These are phyloP conservation scores for Talaromyces sp. DNA, from an alignment of 2,329 filamentous ascomycete genomes.

Conservation along the genomic window DNA sequence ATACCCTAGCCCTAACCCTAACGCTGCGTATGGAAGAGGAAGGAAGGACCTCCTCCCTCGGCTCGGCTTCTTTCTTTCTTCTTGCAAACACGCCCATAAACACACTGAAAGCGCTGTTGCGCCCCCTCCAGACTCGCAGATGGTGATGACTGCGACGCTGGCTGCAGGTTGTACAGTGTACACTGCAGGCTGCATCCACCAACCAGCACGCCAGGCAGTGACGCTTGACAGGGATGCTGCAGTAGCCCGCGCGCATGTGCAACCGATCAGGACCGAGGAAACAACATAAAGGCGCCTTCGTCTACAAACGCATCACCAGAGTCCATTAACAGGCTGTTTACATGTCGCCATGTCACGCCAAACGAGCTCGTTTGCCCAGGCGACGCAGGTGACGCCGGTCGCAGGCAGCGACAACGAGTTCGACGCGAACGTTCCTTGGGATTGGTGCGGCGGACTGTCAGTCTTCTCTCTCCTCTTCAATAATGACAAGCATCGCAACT, in stretches of 20 bases:
- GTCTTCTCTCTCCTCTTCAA: background rate
- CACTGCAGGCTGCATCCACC: too few species aligned
- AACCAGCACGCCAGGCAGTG: background rate
- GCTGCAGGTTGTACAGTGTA: too few species aligned
- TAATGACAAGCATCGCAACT: background rate
- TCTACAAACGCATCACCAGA: background rate
- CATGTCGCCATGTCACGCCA: background rate
- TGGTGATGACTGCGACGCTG: background rate
- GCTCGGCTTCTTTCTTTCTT: background rate
- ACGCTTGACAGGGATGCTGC: background rate
- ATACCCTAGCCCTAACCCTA: background rate
- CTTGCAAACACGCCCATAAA: background rate
- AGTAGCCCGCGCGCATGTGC: background rate
- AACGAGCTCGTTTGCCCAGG: constrained; percentile 9
- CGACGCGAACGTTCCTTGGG: constrained; percentile 7
- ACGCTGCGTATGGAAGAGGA: background rate
- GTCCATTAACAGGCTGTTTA: background rate
- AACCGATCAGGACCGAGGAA: background rate
- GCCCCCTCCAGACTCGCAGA: too few species aligned
- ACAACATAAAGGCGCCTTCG: background rate
- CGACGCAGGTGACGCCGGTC: constrained; percentile 3
- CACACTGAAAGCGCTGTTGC: background rate
- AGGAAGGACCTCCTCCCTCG: background rate
- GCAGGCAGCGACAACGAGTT: constrained; percentile 8
- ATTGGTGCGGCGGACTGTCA: constrained; percentile 9